phyloP scores from a whole-genome alignment of 306 rosid species.

The Cucumis melo region DNA sequence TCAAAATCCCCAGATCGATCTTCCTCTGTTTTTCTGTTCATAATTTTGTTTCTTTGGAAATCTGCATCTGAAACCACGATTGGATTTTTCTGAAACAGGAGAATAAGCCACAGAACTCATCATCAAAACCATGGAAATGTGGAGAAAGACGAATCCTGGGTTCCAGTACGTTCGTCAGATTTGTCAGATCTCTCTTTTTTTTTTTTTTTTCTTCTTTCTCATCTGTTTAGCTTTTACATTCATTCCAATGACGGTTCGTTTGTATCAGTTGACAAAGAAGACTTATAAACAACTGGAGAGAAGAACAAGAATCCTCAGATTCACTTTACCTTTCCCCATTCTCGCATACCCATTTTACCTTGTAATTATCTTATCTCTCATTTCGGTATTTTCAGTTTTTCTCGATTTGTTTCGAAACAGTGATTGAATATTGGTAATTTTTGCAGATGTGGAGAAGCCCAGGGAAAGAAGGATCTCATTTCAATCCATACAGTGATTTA shows the following conservation, averaged over 20 bases:
- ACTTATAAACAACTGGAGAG: conserved; percentile 36
- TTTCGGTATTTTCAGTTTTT: not conserved
- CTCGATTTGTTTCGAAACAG: not conserved
- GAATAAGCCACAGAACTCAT: conserved; percentile 91
- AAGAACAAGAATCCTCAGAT: conserved; percentile 45
- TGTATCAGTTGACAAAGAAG: conserved; percentile 58
- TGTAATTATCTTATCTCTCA: conserved; percentile 25
- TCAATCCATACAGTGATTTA: conserved; percentile 64
- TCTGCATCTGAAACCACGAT: not conserved
- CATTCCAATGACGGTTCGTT: not conserved
- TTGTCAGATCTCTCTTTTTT: conserved; percentile 4
- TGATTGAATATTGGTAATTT: not conserved
- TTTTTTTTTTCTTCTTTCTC: not conserved
- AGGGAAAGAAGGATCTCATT: conserved; percentile 87
- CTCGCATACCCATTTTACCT: conserved; percentile 83
- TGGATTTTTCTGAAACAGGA: conserved; percentile 35
- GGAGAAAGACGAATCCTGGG: conserved; percentile 96
- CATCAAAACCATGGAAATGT: conserved; percentile 97
- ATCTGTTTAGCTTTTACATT: not conserved
- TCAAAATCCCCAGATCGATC: not conserved
- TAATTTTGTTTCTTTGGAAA: not conserved
- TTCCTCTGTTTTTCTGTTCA: not conserved
- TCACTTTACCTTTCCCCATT: conserved; percentile 61
- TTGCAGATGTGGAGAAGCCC: conserved; percentile 85
- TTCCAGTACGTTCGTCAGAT: conserved; percentile 49